These are phyloP conservation scores for Cicer chorassanicum DNA, from an alignment of 306 rosid species.

Conservation along the genomic window DNA sequence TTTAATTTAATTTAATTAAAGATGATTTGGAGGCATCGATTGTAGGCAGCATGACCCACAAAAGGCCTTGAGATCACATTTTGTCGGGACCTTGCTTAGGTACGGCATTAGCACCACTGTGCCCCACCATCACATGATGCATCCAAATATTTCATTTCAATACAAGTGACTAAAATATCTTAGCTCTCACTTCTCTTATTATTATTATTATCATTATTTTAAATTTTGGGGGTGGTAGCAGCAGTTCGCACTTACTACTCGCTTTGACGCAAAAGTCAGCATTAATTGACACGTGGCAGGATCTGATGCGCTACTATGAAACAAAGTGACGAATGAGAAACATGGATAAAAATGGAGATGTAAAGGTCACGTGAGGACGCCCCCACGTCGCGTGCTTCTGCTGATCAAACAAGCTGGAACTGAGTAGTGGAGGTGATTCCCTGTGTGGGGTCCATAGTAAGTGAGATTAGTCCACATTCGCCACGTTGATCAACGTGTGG, in stretches of 20 bases:
- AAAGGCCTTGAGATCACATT: slow-evolving; percentile 44
- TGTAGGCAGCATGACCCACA: slow-evolving; percentile 46
- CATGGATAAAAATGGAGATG: slow-evolving; percentile 23
- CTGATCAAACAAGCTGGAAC: slow-evolving; percentile 42
- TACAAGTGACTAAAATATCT: slow-evolving; percentile 21
- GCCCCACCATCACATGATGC: slow-evolving; percentile 48
- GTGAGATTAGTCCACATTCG: slow-evolving; percentile 35
- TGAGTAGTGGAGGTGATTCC: slow-evolving; percentile 40
- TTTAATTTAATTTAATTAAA: slow-evolving; percentile 21
- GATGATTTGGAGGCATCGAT: slow-evolving; percentile 46
- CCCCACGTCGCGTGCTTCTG: slow-evolving; percentile 52
- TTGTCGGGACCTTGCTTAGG: slow-evolving; percentile 42
- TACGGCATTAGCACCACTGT: slow-evolving; percentile 31
- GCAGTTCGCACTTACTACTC: background rate
- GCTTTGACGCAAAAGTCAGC: slow-evolving; percentile 43
- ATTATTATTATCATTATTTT: background rate
- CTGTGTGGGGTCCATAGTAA: slow-evolving; percentile 52
- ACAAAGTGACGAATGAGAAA: slow-evolving; percentile 24
- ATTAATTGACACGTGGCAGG: slow-evolving; percentile 35
- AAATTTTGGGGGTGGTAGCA: background rate
- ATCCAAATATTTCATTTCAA: slow-evolving; percentile 28
- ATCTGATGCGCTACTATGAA: background rate
- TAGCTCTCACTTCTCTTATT: background rate
- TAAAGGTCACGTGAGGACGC: slow-evolving; percentile 64
- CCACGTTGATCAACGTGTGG: slow-evolving; percentile 60